A percentile compares a stretch with the other conserved stretches of the same genome.
Conservation (phyloP, 768 basidiomycete species). For the Lentinula guzmanii region DNA sequence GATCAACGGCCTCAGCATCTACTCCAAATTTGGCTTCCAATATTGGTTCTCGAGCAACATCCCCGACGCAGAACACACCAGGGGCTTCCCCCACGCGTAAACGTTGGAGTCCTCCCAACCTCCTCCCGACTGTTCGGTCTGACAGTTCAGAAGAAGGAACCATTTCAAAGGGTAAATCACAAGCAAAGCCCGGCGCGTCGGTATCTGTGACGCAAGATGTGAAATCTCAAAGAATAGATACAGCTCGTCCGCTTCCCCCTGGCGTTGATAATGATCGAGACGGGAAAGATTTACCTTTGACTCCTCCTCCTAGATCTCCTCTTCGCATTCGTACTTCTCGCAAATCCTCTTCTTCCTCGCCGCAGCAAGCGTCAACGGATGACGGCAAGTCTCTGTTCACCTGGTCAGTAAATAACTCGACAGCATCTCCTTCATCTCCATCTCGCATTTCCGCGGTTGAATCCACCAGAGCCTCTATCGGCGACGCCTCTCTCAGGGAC, state of each 20-base stretch:
- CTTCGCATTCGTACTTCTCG: slow-evolving; percentile 31
- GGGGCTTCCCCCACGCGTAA: slow-evolving; percentile 33
- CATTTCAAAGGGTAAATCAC: slow-evolving; percentile 10
- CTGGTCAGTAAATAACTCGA: slow-evolving; percentile 14
- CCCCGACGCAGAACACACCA: slow-evolving; percentile 22
- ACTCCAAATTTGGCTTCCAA: slow-evolving; percentile 47
- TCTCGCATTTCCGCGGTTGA: slow-evolving; percentile 25
- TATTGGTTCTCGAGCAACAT: slow-evolving; percentile 21
- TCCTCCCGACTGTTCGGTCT: slow-evolving; percentile 46
- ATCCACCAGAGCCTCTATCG: slow-evolving; percentile 25
- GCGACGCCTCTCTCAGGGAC: slow-evolving; percentile 32
- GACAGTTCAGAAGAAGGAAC: slow-evolving; percentile 48
- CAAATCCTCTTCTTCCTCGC: slow-evolving; percentile 15
- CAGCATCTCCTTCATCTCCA: slow-evolving; percentile 16
- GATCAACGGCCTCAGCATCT: slow-evolving; percentile 41
- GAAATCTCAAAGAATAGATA: slow-evolving; percentile 5
- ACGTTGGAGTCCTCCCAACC: slow-evolving; percentile 46
- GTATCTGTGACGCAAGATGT: neutral
- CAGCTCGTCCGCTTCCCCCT: slow-evolving; percentile 7
- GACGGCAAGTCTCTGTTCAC: slow-evolving; percentile 23
- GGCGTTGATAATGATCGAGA: slow-evolving; percentile 20
- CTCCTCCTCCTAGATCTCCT: slow-evolving; percentile 45
- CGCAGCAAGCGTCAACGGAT: slow-evolving; percentile 13
- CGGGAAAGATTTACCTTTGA: slow-evolving; percentile 30
- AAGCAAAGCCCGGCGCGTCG: neutral